Base-by-base conservation (phyloP, 2,329 filamentous ascomycete species). In the Cryphonectria naterciae region DNA sequence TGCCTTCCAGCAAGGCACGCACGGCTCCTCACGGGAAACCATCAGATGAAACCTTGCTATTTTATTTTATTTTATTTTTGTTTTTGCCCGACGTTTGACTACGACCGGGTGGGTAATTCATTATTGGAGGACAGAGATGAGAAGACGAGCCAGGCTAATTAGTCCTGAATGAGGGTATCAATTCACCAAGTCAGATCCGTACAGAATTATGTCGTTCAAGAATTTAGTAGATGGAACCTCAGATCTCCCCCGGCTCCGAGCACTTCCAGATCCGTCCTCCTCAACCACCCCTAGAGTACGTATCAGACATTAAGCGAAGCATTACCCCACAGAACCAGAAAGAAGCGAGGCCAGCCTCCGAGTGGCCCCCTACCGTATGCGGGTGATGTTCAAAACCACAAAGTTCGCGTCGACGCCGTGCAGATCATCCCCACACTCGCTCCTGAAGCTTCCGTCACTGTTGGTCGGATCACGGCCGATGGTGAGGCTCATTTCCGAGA, bases 391-490 rank as follows among this genome's bases (percentile, higher is more conserved):
- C 46, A 41, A 13, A 19, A 67, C 22, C 10, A 68, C 66, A 28
- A 71, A 49, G 15, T 73, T 73, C 49, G 41, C 71, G 39, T 56
- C 43, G 13, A 67, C 66, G 2, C 71, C 71, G 8, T 73, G 71
- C 5, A 73, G 43, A 19, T 25, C 67, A 15, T 61, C 39, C 8
- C 71, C 71, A 19, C 71, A 73, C 22, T 73, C 71, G 3, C 69
- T 69, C 25, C 71, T 56, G 41, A 73, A 73, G 22, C 63, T 71
- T 4, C 71, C 71, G 19, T 68, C 63, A 5, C 66, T 68, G 6
- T 73, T 69, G 13, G 71, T 73, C 2, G 71, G 69, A n/a, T 73
- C 71, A 10, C 71, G 66, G 13, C 71, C 71, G 25, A 73, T 73
- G 8, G 71, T 73, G 41, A 71, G 65, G 19, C 63, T 62, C 71